Evolutionary conservation across 1,139 yeast species (phyloP), one percentile per base, ranked within the genome.

Genomic region (Geotrichum fermentans): DNA sequence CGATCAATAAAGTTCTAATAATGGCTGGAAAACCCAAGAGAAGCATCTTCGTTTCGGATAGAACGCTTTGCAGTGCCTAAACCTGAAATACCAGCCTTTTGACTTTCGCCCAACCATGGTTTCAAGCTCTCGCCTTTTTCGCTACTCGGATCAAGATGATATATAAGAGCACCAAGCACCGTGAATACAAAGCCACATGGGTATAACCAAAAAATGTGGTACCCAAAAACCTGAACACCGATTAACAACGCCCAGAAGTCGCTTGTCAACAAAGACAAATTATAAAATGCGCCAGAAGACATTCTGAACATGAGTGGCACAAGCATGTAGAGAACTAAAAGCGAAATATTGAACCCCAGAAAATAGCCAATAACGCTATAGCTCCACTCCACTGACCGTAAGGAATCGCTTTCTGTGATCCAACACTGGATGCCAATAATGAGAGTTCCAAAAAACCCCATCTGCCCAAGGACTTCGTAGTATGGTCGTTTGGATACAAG

Each of bases 221-320:
- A 72, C 20, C 72, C 72, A 57, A 72, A 72, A 11, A 71, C 72
- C 48, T 64, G 60, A 43, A 69, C 61, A 16, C 75, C 75, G 34
- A 72, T 68, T 20, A 72, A 55, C 55, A 72, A 54, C 10, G 73
- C 68, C 75, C 76, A 72, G 59, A 72, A 72, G 55, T 72, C 75
- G 32, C 71, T 65, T n/a, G 75, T 72, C 45, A 72, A 61, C 35
- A 71, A 52, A 21, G 73, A 69, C 51, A 72, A 57, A 58, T 72
- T 72, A 61, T 72, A 72, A 53, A 72, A 72, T 8, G 75, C 73
- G 8, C 75, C 73, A 7, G 73, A 69, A n/a, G 74, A 67, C 71
- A 72, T 69, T 42, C 76, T 60, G 60, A 72, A 66, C 56, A 72
- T 55, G 43, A 72, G 63, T 17, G 75, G 75, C 11, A 73, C 71